Percentiles rank a stretch among this genome's conserved stretches.
These are phyloP conservation scores for Phytophthora ohioensis DNA, from an alignment of 352 stramenopile species.

Conservation along the genomic window DNA sequence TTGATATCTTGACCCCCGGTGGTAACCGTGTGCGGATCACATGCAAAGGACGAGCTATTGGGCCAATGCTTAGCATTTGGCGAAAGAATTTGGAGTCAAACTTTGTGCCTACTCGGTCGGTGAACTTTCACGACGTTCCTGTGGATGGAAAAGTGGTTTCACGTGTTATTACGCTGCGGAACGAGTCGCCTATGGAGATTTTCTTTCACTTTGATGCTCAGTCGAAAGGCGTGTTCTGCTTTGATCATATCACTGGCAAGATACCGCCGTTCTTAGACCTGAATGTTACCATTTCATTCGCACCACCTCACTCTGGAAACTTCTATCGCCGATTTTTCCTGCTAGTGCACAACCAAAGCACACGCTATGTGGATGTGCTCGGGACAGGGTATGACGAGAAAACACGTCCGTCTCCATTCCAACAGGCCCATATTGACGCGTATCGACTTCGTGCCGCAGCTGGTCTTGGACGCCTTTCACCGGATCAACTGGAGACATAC, in stretches of 20 bases:
- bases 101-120: slow-evolving; percentile 70
- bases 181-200: slow-evolving; percentile 77
- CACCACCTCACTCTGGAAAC: slow-evolving; percentile 77
- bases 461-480: slow-evolving; percentile 77
- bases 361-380: slow-evolving; percentile 89
- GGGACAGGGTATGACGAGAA: slow-evolving; percentile 92
- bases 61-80: slow-evolving; percentile 75
- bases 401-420: slow-evolving; percentile 89
- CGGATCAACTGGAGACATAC: slow-evolving; percentile 85
- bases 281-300: slow-evolving; percentile 89
- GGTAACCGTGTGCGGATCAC: slow-evolving; percentile 85
- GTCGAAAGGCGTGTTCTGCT: slow-evolving; percentile 83
- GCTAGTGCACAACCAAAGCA: slow-evolving; percentile 86
- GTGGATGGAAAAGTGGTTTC: slow-evolving; percentile 61
- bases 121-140: slow-evolving; percentile 92
- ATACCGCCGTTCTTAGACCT: slow-evolving; percentile 84
- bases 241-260: slow-evolving; percentile 77
- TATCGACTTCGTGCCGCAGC: slow-evolving; percentile 64
- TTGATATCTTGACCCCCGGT: slow-evolving; percentile 89
- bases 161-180: slow-evolving; percentile 85
- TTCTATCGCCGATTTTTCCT: slow-evolving; percentile 93
- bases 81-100: slow-evolving; percentile 85
- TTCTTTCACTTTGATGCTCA: slow-evolving; percentile 86
- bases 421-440: slow-evolving; percentile 92
- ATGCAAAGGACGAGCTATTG: slow-evolving; percentile 75